phyloP scores from a whole-genome alignment of 163 green algal species.

The Botryococcus braunii region DNA sequence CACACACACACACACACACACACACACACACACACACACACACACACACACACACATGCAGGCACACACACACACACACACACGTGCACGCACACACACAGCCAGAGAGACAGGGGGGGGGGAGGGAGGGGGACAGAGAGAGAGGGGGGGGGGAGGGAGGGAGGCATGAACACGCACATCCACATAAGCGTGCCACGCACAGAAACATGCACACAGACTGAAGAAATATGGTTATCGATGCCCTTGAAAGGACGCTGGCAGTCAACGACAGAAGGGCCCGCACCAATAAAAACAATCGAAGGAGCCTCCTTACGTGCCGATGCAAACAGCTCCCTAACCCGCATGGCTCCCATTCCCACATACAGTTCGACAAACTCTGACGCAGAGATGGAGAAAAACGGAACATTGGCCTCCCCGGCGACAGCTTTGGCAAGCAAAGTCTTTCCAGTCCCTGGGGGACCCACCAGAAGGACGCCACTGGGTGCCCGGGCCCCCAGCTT shows the following conservation, averaged over 20 bases:
- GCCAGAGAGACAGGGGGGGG: too few species aligned
- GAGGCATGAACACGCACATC: too few species aligned
- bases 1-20: too few species aligned
- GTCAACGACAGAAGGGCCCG: conserved; percentile 89
- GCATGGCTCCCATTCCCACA: conserved; percentile 88
- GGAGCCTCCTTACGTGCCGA: conserved; percentile 71
- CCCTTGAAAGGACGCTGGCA: conserved; percentile 66
- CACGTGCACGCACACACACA: too few species aligned
- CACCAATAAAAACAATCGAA: conserved; percentile 97
- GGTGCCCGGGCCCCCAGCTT: conserved; percentile 66
- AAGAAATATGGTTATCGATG: too few species aligned
- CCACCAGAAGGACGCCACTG: conserved; percentile 78
- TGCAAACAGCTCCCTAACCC: conserved; percentile 95
- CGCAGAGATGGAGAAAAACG: conserved; percentile 84
- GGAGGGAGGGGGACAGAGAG: too few species aligned
- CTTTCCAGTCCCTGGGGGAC: conserved; percentile 87
- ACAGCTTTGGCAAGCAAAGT: conserved; percentile 81
- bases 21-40: too few species aligned
- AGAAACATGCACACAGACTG: conserved; percentile 87
- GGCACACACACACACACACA: too few species aligned
- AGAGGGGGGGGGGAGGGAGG: too few species aligned
- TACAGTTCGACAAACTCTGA: conserved; percentile 96
- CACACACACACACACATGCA: too few species aligned
- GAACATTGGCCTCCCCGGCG: conserved; percentile 83
- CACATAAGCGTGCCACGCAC: too few species aligned